Evolutionary conservation across 768 basidiomycete genomes (phyloP), one percentile per base, ranked within the genome.

Genomic region (Crassisporium funariophilum): DNA sequence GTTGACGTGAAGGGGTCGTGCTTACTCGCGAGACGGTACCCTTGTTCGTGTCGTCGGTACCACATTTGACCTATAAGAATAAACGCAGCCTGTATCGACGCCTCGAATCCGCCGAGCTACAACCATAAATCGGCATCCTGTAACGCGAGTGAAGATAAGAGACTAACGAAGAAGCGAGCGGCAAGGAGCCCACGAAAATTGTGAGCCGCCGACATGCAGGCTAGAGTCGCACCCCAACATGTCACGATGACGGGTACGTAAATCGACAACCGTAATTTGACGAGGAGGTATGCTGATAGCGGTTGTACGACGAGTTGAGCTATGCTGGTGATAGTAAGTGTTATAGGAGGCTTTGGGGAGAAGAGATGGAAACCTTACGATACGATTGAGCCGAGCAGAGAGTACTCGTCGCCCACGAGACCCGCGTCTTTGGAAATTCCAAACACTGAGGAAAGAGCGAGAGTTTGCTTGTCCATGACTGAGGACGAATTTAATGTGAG

Each of bases 21-120:
- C 63, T 46, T 39, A 67, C 66, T 52, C 16, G 65, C 65, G 12
- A 68, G 50, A 6, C 68, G 57, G 27, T 63, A 55, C 2, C 68
- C 66, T 47, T 70, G 68, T 45, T 70, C 68, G 17, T 61, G 65
- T 31, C 68, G 50, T 22, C 64, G 60, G 54, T 70, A 70, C 66
- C 66, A 70, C 8, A 66, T 66, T 41, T 70, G 68, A 1, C 60
- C 60, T 1, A 62, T 56, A 5, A 70, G 53, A 20, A 70, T 57
- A 36, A 67, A 66, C 2, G 68, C 59, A 9, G 60, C 54, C 35
- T 55, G 56, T 7, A 68, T 54, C 0, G 68, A 68, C 4, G 66
- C 61, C 53, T 70, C 66, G 36, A 68, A 65, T 5, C 38, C 59
- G 13, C 68, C 68, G n/a, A 70, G 62, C 68, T 70, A 42, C 6